phyloP scores from a whole-genome alignment of 257 asterid species.

The Rubia yunnanensis region DNA sequence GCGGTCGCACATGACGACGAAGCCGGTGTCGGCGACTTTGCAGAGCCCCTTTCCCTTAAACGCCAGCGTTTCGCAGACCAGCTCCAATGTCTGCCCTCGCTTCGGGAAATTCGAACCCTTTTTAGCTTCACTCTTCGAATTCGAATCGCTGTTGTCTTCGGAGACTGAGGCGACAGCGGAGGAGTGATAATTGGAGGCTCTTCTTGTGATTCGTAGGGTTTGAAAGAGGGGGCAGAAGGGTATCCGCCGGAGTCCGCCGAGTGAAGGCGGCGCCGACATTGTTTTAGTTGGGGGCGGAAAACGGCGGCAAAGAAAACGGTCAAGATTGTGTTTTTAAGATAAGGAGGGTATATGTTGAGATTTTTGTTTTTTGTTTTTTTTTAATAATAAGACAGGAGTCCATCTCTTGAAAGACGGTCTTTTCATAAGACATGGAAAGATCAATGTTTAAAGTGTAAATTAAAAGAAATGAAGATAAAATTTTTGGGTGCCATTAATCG shows the following conservation, averaged over 20 bases:
- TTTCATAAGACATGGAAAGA: no score
- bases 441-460: no score
- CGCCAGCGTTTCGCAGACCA: conserved; percentile 79
- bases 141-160: conserved; percentile 21
- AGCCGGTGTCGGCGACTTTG: conserved; percentile 74
- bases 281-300: neutral
- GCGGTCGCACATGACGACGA: conserved; percentile 78
- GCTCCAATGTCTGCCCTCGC: conserved; percentile 80
- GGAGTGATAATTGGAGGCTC: conserved; percentile 16
- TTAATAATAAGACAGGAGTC: no score
- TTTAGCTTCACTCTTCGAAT: conserved; percentile 4
- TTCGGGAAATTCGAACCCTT: conserved; percentile 48
- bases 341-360: neutral
- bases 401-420: no score
- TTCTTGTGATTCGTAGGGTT: conserved; percentile 19
- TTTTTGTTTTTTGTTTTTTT: no score
- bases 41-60: conserved; percentile 89
- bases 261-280: conserved; percentile 16
- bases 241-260: conserved; percentile 18
- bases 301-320: conserved; percentile 5
- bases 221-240: conserved; percentile 38
- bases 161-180: conserved; percentile 39
- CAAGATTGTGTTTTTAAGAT: neutral
- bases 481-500: no score
- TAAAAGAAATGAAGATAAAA: no score